These are phyloP conservation scores for Phyllosticta citribraziliensis DNA, from an alignment of 2,329 filamentous ascomycete genomes.

Conservation along the genomic window DNA sequence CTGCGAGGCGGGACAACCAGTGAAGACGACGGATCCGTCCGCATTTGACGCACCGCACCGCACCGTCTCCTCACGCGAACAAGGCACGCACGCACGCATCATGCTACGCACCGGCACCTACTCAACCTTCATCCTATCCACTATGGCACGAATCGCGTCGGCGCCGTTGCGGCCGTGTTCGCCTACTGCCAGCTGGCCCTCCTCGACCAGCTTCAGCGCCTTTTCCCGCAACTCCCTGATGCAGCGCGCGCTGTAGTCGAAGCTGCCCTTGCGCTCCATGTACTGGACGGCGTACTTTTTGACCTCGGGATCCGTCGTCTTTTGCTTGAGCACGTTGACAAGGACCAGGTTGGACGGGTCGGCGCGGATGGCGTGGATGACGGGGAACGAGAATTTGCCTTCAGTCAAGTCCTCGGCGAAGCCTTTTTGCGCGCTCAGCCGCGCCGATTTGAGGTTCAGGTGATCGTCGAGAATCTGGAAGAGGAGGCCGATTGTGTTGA, in stretches of 20 bases:
- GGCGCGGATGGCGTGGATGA: conserved; percentile 83
- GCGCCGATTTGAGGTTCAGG: conserved; percentile 57
- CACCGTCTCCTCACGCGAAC: neutral
- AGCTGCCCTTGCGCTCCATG: conserved; percentile 84
- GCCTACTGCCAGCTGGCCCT: conserved; percentile 26
- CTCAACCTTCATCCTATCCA: conserved; percentile 27
- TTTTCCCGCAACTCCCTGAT: conserved; percentile 36
- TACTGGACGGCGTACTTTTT: conserved; percentile 86
- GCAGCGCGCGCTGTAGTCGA: conserved; percentile 68
- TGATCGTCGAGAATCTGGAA: conserved; percentile 94
- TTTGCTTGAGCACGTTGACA: conserved; percentile 86
- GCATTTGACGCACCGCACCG: neutral
- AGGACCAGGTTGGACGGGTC: conserved; percentile 67
- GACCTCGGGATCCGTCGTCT: conserved; percentile 74
- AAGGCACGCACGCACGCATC: neutral
- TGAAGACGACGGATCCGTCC: neutral
- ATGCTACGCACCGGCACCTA: neutral
- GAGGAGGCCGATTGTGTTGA: conserved; percentile 74
- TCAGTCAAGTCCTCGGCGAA: conserved; percentile 93
- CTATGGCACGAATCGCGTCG: conserved; percentile 29
- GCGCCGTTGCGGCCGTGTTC: conserved; percentile 22
- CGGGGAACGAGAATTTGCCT: conserved; percentile 92
- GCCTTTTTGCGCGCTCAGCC: conserved; percentile 60
- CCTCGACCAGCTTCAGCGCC: conserved; percentile 33
- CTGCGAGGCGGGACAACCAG: neutral